A percentile compares a stretch with the other conserved stretches of the same genome.
These are phyloP conservation scores for Begonia peltatifolia DNA, from an alignment of 306 rosid species.

Conservation along the genomic window DNA sequence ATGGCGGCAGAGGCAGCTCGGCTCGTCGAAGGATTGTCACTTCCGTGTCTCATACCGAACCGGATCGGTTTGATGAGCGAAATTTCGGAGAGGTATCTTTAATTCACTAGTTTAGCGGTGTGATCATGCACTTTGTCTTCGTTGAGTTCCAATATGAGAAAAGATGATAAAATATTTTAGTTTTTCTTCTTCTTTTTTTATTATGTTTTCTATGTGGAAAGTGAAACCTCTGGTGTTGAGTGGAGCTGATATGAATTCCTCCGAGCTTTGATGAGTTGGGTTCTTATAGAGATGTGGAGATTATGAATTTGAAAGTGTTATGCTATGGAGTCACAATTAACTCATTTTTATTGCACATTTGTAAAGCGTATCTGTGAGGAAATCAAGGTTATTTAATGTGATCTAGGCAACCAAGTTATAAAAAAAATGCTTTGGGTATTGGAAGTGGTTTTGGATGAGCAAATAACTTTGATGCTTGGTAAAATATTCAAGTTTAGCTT, in stretches of 20 bases:
- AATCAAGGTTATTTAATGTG: too few relatives aligned
- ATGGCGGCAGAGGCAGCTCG: background rate
- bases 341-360: too few relatives aligned
- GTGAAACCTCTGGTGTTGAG: background rate
- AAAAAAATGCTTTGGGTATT: too few relatives aligned
- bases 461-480: too few relatives aligned
- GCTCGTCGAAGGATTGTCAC: constrained; percentile 12
- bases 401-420: too few relatives aligned
- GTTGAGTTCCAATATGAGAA: background rate
- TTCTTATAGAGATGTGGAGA: background rate
- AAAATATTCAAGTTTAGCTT: too few relatives aligned
- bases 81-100: constrained; percentile 22
- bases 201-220: background rate
- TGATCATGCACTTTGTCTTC: constrained; percentile 1
- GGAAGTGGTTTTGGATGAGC: too few relatives aligned
- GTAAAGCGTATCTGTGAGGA: too few relatives aligned
- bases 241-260: background rate
- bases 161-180: background rate
- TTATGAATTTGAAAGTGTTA: background rate
- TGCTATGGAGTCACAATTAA: too few relatives aligned
- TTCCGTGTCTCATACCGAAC: constrained; percentile 26
- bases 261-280: background rate
- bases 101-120: background rate
- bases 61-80: constrained; percentile 17
- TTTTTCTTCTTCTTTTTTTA: background rate